Evolutionary conservation across 2,329 filamentous ascomycete species (phyloP).

Genomic region (Arthrobotrys sphaeroides): DNA sequence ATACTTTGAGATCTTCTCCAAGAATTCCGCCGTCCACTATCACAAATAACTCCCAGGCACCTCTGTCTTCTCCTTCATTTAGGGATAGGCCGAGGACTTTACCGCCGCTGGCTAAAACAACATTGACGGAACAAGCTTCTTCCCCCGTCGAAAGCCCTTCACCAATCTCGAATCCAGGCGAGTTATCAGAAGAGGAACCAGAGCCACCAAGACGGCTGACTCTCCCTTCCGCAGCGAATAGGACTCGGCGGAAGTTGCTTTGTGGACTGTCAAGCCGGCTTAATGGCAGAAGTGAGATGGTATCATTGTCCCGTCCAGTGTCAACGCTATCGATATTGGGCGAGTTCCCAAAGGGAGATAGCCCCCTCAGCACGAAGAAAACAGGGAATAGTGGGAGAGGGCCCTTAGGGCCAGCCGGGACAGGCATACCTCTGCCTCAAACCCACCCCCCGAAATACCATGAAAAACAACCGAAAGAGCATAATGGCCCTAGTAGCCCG

Average conservation of each 20-base stretch:
- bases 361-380: neutral
- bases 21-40: slow-evolving; percentile 7
- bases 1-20: neutral
- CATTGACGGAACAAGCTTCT: neutral
- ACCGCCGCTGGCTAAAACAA: neutral
- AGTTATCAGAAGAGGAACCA: neutral
- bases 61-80: slow-evolving; percentile 5
- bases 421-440: neutral
- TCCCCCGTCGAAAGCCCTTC: neutral
- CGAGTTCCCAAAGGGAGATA: slow-evolving; percentile 5
- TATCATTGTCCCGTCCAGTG: slow-evolving; percentile 20
- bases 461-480: neutral
- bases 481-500: neutral
- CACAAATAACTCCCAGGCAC: slow-evolving; percentile 14
- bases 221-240: slow-evolving; percentile 41
- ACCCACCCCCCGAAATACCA: neutral
- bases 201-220: slow-evolving; percentile 15
- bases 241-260: slow-evolving; percentile 28
- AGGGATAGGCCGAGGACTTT: neutral
- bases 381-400: neutral
- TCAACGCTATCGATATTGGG: slow-evolving; percentile 26
- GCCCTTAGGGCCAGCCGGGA: neutral
- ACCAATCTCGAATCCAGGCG: neutral
- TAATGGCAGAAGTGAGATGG: neutral
- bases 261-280: slow-evolving; percentile 34